Base-by-base conservation (phyloP, 805 yeast species). In the Jamesozyma piceae region DNA sequence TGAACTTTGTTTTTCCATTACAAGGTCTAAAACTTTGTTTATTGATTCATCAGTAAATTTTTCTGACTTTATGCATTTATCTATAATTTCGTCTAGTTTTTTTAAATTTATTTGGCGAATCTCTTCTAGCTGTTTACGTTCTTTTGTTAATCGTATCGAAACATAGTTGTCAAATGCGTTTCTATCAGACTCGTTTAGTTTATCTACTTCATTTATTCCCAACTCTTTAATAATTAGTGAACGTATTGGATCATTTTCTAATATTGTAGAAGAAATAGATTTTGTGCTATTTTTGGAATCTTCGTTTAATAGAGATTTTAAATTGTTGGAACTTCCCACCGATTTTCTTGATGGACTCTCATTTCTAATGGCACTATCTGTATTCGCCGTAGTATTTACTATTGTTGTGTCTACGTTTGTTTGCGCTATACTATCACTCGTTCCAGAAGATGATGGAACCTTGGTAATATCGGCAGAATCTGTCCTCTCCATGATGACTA, bases 91-190 rank as follows among this genome's bases (percentile, higher is more conserved):
- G 22, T 42, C 37, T 35, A 57, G 39, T 36, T 41, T 51, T n/a
- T 38, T 45, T 30, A 57, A 33, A 43, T 55, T 57, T 4, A 42
- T 35, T n/a, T 44, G 39, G 22, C 55, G 49, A 8, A 51, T 19
- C 38, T 48, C 44, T 37, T 56, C 59, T 2, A 54, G 37, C 33
- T 47, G 46, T 40, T 47, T 51, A 5, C 43, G 46, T 35, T 53
- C 50, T 30, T 43, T 50, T 24, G 43, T 48, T 37, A 53, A 37
- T 32, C 52, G 50, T 35, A 51, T 39, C 14, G 44, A 45, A 14
- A 56, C 31, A 35, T 49, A 49, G 31, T 45, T 49, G 33, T 49
- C 41, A 9, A 56, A 45, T 5, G 40, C 6, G 1, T 44, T 42
- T n/a, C 43, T 40, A 10, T 49, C 49, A 2, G 38, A 26, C 15